Percentiles rank a stretch among this genome's conserved stretches.
These are phyloP conservation scores for Rubroboletus pulcherrimus DNA, from an alignment of 768 basidiomycete genomes.

Conservation along the genomic window DNA sequence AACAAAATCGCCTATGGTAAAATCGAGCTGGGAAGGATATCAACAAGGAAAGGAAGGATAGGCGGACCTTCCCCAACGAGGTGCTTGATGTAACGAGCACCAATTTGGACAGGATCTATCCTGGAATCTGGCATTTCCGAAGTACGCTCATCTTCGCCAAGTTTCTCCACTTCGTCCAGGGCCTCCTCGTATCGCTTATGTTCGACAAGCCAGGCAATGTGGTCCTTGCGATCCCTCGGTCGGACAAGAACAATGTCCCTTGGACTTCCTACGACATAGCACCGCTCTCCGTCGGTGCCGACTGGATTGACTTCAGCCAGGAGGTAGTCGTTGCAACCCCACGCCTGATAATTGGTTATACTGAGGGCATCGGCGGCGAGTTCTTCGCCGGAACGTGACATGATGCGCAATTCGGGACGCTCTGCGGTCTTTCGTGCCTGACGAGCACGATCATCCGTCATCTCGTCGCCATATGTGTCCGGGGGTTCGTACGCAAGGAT, in stretches of 20 bases:
- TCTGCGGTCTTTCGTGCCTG: constrained; percentile 83
- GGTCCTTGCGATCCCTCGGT: constrained; percentile 84
- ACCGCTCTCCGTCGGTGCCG: constrained; percentile 36
- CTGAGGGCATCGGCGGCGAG: constrained; percentile 79
- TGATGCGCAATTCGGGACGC: constrained; percentile 91
- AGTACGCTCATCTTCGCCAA: constrained; percentile 32
- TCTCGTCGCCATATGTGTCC: constrained; percentile 63
- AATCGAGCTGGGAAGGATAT: background rate
- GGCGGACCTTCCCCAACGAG: constrained; percentile 73
- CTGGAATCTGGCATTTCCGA: constrained; percentile 36
- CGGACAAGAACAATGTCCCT: constrained; percentile 83
- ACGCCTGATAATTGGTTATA: constrained; percentile 73
- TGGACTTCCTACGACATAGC: constrained; percentile 84
- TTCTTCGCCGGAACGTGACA: constrained; percentile 86
- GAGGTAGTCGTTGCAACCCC: constrained; percentile 90
- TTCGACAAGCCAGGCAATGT: constrained; percentile 90
- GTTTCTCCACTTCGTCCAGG: constrained; percentile 69
- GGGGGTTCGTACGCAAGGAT: constrained; percentile 85
- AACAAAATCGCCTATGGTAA: constrained; percentile 50
- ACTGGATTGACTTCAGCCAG: constrained; percentile 49
- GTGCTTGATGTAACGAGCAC: constrained; percentile 81
- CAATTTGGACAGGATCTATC: constrained; percentile 66
- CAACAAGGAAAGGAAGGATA: background rate
- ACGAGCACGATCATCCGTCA: constrained; percentile 63
- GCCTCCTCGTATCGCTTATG: constrained; percentile 86